Percentiles rank a stretch among this genome's conserved stretches.
Conservation (phyloP, 805 yeast genomes). For the Suhomyces kilbournensis region DNA sequence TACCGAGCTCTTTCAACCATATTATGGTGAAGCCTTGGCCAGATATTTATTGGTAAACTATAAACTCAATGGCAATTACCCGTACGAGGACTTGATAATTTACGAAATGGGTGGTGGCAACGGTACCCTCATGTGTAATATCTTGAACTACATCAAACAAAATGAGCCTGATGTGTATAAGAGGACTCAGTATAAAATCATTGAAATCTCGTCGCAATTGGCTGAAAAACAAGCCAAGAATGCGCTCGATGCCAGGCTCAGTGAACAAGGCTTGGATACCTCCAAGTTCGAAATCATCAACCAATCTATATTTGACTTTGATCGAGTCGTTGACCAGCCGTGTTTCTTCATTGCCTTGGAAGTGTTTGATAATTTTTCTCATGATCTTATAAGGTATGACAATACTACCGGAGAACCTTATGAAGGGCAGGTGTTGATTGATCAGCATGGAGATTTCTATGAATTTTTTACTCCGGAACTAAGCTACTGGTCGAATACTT, state of each 20-base stretch:
- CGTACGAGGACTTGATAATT: slow-evolving; percentile 67
- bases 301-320: slow-evolving; percentile 77
- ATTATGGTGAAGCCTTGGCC: slow-evolving; percentile 83
- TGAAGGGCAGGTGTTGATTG: slow-evolving; percentile 76
- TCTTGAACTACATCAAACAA: slow-evolving; percentile 59
- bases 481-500: slow-evolving; percentile 54
- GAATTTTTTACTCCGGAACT: slow-evolving; percentile 67
- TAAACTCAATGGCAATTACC: slow-evolving; percentile 59
- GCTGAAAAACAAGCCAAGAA: slow-evolving; percentile 52
- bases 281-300: slow-evolving; percentile 63
- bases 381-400: slow-evolving; percentile 77
- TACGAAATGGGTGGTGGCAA: slow-evolving; percentile 92
- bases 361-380: slow-evolving; percentile 81
- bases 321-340: slow-evolving; percentile 53
- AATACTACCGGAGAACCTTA: slow-evolving; percentile 60
- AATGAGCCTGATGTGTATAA: slow-evolving; percentile 72
- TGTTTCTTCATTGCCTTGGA: slow-evolving; percentile 79
- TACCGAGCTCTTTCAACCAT: slow-evolving; percentile 79
- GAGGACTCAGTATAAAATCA: slow-evolving; percentile 64
- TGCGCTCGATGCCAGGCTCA: slow-evolving; percentile 33
- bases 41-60: slow-evolving; percentile 71
- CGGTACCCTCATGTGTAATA: slow-evolving; percentile 78
- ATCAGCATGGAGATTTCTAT: slow-evolving; percentile 68
- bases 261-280: slow-evolving; percentile 46
- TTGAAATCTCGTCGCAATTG: slow-evolving; percentile 65